Percentiles rank a stretch among this genome's conserved stretches.
Conservation (phyloP, 148 eudicot genomes). For the Vaccinium myrtillus region DNA sequence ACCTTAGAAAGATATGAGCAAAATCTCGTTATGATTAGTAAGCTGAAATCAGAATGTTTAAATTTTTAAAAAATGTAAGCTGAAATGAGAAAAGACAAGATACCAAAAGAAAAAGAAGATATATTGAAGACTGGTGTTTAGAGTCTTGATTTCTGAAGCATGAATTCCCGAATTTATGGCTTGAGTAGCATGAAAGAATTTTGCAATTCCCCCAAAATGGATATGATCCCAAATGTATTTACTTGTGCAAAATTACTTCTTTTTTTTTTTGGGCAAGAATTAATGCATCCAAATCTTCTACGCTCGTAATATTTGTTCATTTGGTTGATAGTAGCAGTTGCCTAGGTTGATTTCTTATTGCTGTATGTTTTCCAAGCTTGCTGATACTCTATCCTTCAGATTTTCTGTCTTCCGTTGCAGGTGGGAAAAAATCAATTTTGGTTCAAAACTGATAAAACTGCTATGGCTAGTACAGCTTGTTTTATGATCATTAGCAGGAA, state of each 20-base stretch:
- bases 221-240: no score
- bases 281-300: neutral
- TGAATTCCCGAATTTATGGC: no score
- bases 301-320: neutral
- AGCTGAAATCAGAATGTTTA: no score
- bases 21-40: neutral
- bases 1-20: no score
- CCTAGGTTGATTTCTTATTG: neutral
- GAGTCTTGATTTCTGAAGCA: no score
- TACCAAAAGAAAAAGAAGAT: no score
- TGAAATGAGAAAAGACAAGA: neutral
- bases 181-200: no score
- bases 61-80: no score
- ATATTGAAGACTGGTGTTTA: no score
- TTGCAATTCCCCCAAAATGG: no score
- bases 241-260: no score
- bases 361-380: neutral
- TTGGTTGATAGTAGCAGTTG: neutral
- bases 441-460: neutral
- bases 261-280: no score
- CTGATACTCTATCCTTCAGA: neutral
- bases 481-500: conserved; percentile 92
- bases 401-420: conserved; percentile 7
- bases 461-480: conserved; percentile 84
- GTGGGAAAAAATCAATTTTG: neutral